Evolutionary conservation across 495 filamentous ascomycete species (phyloP).

Genomic region (Melanomma pulvis-pyrius): DNA sequence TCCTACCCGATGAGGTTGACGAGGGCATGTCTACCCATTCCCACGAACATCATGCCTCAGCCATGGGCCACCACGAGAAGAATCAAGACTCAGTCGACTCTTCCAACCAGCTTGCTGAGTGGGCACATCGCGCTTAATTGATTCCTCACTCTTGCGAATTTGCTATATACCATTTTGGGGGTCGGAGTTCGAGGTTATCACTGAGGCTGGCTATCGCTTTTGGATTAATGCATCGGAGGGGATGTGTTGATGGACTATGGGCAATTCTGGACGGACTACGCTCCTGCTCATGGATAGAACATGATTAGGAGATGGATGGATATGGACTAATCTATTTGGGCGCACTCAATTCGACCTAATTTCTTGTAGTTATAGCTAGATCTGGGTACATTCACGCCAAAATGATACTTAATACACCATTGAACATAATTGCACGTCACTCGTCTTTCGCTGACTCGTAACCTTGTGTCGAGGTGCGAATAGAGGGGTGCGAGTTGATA

Average conservation of each 20-base stretch:
- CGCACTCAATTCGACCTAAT: background rate
- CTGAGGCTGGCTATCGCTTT: background rate
- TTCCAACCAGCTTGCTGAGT: slow-evolving; percentile 25
- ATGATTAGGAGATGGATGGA: background rate
- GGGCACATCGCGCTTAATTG: slow-evolving; percentile 28
- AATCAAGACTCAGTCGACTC: slow-evolving; percentile 38
- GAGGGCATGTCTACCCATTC: slow-evolving; percentile 34
- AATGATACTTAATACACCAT: background rate
- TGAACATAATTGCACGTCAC: background rate
- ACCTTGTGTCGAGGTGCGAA: too few species aligned
- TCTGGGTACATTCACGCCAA: background rate
- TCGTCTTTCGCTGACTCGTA: background rate
- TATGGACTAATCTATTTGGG: background rate
- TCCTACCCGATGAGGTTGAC: slow-evolving; percentile 34
- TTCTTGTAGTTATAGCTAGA: slow-evolving; percentile 2
- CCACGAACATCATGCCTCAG: slow-evolving; percentile 10
- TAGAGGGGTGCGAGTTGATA: background rate
- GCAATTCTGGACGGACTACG: background rate
- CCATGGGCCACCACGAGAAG: slow-evolving; percentile 33
- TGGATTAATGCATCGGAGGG: background rate
- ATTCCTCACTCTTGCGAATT: slow-evolving; percentile 9
- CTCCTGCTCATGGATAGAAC: background rate
- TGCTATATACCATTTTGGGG: slow-evolving; percentile 27
- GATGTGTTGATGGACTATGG: background rate
- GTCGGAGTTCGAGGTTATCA: slow-evolving; percentile 16